Percentiles rank a stretch among this genome's conserved stretches.
phyloP scores from a whole-genome alignment of 305 asterid genomes.

The Fraxinus ornus region DNA sequence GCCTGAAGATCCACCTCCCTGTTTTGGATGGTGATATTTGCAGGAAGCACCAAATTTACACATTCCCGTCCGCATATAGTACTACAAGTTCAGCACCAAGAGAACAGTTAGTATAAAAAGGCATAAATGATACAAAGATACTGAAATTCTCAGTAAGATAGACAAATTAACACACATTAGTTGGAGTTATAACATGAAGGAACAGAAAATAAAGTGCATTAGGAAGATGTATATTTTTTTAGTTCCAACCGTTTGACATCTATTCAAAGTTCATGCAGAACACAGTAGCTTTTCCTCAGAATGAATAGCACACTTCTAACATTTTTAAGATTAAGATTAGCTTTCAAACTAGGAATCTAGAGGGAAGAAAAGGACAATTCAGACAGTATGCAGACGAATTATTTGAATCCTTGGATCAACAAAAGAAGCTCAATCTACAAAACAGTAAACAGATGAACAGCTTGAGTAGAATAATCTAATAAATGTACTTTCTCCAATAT shows the following conservation, averaged over 20 bases:
- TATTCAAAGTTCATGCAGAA: neutral
- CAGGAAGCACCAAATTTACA: constrained; percentile 91
- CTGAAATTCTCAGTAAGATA: neutral
- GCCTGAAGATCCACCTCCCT: constrained; percentile 61
- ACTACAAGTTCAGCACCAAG: constrained; percentile 47
- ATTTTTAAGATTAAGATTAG: neutral
- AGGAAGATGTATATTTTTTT: neutral
- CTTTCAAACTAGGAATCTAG: constrained; percentile 10
- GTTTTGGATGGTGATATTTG: constrained; percentile 96
- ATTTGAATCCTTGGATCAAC: constrained; percentile 19
- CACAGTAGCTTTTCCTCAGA: neutral
- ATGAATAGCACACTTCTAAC: neutral
- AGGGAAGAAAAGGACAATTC: constrained; percentile 11
- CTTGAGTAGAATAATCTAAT: constrained; percentile 21
- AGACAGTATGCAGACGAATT: constrained; percentile 19
- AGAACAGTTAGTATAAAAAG: neutral
- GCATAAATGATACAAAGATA: neutral
- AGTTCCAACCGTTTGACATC: neutral
- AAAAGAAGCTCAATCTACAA: constrained; percentile 17
- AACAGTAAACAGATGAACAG: constrained; percentile 20
- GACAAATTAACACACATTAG: neutral
- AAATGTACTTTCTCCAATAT: neutral
- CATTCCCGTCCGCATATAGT: constrained; percentile 79
- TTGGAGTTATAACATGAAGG: neutral
- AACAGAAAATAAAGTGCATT: neutral